A percentile compares a stretch with the other conserved stretches of the same genome.
Conservation (phyloP, 2,329 filamentous ascomycete species). For the Cladosporium sp. region DNA sequence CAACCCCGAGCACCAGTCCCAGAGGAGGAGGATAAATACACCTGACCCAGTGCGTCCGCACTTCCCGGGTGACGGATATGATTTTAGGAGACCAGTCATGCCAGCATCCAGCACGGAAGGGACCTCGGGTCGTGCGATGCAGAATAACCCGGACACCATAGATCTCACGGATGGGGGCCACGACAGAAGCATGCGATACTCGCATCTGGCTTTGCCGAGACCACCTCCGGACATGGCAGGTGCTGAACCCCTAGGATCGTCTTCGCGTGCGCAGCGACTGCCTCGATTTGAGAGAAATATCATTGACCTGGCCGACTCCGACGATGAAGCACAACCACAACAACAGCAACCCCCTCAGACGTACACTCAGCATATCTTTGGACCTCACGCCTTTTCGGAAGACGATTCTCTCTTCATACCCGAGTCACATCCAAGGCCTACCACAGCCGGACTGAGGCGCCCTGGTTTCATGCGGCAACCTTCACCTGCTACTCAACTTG, state of each 20-base stretch:
- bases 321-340: constrained; percentile 13
- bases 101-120: constrained; percentile 14
- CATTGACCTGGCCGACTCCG: constrained; percentile 15
- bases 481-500: constrained; percentile 2
- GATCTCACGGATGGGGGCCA: constrained; percentile 4
- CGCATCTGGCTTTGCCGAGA: background rate
- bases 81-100: constrained; percentile 48
- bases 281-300: constrained; percentile 33
- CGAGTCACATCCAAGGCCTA: background rate
- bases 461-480: constrained; percentile 9
- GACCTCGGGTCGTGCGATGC: background rate
- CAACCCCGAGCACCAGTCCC: constrained; percentile 27
- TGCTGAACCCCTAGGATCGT: constrained; percentile 13
- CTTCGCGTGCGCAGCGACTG: constrained; percentile 30
- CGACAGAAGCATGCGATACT: background rate
- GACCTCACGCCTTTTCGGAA: background rate
- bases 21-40: constrained; percentile 25
- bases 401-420: constrained; percentile 3
- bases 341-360: background rate
- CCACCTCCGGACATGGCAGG: background rate
- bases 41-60: constrained; percentile 25
- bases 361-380: background rate
- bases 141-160: constrained; percentile 17
- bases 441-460: constrained; percentile 6
- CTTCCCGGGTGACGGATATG: constrained; percentile 49